Base-by-base conservation (phyloP, 1,284 basidiomycete species). In the Neonothopanus nambi region DNA sequence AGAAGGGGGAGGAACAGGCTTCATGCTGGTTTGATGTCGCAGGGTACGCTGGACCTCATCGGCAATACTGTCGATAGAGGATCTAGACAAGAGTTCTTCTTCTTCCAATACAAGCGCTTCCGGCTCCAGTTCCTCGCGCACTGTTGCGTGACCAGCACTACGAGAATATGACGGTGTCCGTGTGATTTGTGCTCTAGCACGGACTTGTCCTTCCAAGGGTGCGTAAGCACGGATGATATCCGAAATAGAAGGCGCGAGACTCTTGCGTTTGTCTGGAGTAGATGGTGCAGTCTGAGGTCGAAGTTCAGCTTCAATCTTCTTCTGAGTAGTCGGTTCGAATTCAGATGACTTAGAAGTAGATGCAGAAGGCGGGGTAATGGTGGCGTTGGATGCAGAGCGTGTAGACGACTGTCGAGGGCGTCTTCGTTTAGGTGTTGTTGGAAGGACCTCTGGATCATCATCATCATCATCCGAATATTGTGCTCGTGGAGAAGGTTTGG, bases 61-160 rank as follows among this genome's bases (percentile, higher is more conserved):
- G 18, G 89, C 87, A 28, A 92, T 84, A 54, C 89, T 91, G 67
- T 93, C 90, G 54, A 91, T 81, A 9, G 89, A 92, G 17, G 90
- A 91, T 20, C 89, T 82, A 41, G 85, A 84, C 38, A 88, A 59
- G 36, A 85, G 62, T 45, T 88, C 86, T 2, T 87, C 85, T 53
- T 86, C 84, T 51, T 78, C 76, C 20, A 74, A 70, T 30, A 74
- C 70, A 30, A 78, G 59, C 6, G 75, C 74, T 59, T 81, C 80
- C 18, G 79, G 74, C 61, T 78, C 79, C 2, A 73, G 69, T 60
- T 81, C 78, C 61, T 79, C 79, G 41, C 77, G 75, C 6, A 80
- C 64, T 13, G 72, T 73, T 23, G 70, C 64, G 65, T 78, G 77
- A 15, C 72, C 72, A 56, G 77, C 73, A 57, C 73, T 79, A 39